A percentile compares a stretch with the other conserved stretches of the same genome.
Evolutionary conservation across 2,329 filamentous ascomycete species (phyloP).

Genomic region (Aspergillus sojae): DNA sequence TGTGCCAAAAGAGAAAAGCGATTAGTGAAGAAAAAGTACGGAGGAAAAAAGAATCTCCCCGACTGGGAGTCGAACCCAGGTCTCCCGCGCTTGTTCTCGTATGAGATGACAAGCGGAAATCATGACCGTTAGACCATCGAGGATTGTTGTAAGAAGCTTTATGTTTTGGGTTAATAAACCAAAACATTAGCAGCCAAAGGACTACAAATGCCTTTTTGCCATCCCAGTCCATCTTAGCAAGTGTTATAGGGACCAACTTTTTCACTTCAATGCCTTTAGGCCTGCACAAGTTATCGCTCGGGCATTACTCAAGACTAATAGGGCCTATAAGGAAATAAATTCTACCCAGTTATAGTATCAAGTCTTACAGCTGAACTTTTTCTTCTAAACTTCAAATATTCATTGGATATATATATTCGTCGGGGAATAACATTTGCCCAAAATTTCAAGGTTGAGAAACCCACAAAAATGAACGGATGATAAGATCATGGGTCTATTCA

Average conservation of each 20-base stretch:
- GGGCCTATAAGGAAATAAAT: too few species aligned
- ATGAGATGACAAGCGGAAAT: slow-evolving; percentile 19
- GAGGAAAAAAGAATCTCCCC: not conserved
- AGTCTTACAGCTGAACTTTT: too few species aligned
- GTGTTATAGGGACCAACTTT: not conserved
- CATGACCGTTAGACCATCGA: slow-evolving; percentile 21
- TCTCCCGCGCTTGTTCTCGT: slow-evolving; percentile 6
- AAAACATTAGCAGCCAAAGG: rapidly evolving
- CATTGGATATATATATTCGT: too few species aligned
- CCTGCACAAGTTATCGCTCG: not conserved
- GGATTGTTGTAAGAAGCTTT: slow-evolving; percentile 12
- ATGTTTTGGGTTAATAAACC: not conserved
- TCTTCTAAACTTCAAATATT: too few species aligned
- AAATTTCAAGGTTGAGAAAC: too few species aligned
- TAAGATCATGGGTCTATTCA: rapidly evolving
- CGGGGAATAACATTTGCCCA: too few species aligned
- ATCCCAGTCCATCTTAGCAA: too few species aligned
- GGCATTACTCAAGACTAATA: not conserved
- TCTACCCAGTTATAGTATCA: too few species aligned
- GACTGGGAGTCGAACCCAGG: slow-evolving; percentile 7
- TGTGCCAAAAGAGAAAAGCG: too few species aligned
- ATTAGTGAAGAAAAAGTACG: too few species aligned
- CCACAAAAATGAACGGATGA: not conserved
- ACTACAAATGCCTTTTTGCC: too few species aligned
- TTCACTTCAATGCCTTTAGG: not conserved